These are phyloP conservation scores for Fusarium scirpi DNA, from an alignment of 2,329 filamentous ascomycete species.

Conservation along the genomic window DNA sequence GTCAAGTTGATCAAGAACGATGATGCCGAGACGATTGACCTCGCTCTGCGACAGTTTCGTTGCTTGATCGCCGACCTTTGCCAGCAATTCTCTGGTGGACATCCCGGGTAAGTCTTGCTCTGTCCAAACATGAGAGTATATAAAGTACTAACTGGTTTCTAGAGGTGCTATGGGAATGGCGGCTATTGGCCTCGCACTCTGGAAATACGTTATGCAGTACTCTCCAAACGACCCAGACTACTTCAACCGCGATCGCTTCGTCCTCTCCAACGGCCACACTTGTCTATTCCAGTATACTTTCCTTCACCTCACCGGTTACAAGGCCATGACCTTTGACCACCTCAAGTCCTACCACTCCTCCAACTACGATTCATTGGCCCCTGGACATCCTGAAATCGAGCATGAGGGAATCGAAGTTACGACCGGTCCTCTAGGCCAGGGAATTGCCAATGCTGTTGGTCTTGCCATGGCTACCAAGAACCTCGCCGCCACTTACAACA, in stretches of 20 bases:
- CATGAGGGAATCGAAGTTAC: slow-evolving; percentile 69
- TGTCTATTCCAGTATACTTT: slow-evolving; percentile 67
- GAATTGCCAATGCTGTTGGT: slow-evolving; percentile 70
- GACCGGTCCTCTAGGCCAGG: slow-evolving; percentile 69
- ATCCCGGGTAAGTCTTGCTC: slow-evolving; percentile 67
- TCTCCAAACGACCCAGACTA: slow-evolving; percentile 65
- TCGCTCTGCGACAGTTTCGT: slow-evolving; percentile 70
- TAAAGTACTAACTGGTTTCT: neutral
- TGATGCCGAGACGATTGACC: slow-evolving; percentile 52
- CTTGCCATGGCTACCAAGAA: slow-evolving; percentile 69
- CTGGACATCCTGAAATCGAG: slow-evolving; percentile 69
- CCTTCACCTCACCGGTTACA: slow-evolving; percentile 65
- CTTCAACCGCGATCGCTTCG: slow-evolving; percentile 73
- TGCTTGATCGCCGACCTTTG: slow-evolving; percentile 75
- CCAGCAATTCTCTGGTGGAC: slow-evolving; percentile 76
- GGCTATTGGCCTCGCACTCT: slow-evolving; percentile 69
- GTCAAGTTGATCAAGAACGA: slow-evolving; percentile 46
- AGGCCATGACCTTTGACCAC: slow-evolving; percentile 67
- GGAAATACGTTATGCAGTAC: slow-evolving; percentile 73
- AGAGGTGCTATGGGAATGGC: slow-evolving; percentile 69
- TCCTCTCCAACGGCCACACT: slow-evolving; percentile 71
- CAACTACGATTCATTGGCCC: slow-evolving; percentile 62
- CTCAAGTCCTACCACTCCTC: slow-evolving; percentile 64
- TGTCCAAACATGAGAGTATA: neutral
- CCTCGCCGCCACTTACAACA: slow-evolving; percentile 66